Evolutionary conservation across 192 early-diverging fungal genomes (phyloP).

Genomic region (Endogone sp.): DNA sequence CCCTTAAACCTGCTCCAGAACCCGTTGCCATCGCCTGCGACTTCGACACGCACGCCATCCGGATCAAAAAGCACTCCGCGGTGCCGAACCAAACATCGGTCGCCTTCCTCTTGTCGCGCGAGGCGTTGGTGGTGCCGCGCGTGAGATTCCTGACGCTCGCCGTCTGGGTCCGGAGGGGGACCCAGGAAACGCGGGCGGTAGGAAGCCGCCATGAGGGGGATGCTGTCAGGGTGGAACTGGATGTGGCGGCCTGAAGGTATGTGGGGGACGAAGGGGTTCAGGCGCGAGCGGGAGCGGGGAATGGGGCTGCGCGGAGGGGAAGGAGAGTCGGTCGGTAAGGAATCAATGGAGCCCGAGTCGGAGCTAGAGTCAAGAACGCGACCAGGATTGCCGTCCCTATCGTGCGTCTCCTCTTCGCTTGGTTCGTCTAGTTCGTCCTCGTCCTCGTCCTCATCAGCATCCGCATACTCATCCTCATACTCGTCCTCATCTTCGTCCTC

Average conservation of each 20-base stretch:
- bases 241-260: background rate
- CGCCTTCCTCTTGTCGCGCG: background rate
- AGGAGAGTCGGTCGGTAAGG: background rate
- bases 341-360: background rate
- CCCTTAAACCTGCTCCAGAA: background rate
- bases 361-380: background rate
- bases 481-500: background rate
- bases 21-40: background rate
- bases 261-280: background rate
- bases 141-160: background rate
- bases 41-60: background rate
- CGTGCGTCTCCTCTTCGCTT: no score
- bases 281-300: background rate
- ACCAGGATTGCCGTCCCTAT: no score
- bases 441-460: background rate
- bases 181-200: background rate
- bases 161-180: background rate
- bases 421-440: background rate
- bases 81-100: background rate
- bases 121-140: background rate
- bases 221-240: background rate
- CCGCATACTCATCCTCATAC: background rate
- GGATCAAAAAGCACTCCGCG: background rate
- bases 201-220: background rate
- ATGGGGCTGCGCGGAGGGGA: background rate